These are phyloP conservation scores for Deinandra increscens DNA, from an alignment of 129 eudicot species.

Conservation along the genomic window DNA sequence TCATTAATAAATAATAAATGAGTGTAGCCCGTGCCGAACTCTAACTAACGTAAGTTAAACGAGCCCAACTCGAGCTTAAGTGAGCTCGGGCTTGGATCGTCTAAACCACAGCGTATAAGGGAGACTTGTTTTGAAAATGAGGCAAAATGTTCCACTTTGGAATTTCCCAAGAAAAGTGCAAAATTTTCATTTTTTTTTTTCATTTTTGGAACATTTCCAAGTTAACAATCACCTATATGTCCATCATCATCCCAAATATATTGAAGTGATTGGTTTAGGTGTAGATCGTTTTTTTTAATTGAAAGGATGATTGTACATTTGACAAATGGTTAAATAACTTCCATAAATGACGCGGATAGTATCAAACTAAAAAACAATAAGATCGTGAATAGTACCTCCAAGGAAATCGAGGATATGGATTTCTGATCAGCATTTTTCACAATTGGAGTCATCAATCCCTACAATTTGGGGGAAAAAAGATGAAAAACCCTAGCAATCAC, in stretches of 20 bases:
- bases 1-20: too few species aligned
- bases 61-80: too few species aligned
- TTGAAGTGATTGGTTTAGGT: neutral
- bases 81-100: too few species aligned
- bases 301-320: conserved; percentile 1
- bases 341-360: neutral
- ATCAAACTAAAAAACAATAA: neutral
- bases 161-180: neutral
- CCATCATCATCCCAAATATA: conserved; percentile 2
- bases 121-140: neutral
- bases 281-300: neutral
- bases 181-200: neutral
- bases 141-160: neutral
- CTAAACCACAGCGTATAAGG: neutral
- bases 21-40: too few species aligned
- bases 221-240: neutral
- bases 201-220: neutral
- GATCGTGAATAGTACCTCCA: conserved; percentile 57
- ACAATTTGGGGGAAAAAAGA: conserved; percentile 19
- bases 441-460: conserved; percentile 99
- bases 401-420: conserved; percentile 82
- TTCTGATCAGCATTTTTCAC: conserved; percentile 91
- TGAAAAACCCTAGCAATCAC: neutral
- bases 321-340: neutral
- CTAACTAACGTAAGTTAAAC: too few species aligned